These are phyloP conservation scores for Nelumbo lutea DNA, from an alignment of 164 flowering plant species.

Conservation along the genomic window DNA sequence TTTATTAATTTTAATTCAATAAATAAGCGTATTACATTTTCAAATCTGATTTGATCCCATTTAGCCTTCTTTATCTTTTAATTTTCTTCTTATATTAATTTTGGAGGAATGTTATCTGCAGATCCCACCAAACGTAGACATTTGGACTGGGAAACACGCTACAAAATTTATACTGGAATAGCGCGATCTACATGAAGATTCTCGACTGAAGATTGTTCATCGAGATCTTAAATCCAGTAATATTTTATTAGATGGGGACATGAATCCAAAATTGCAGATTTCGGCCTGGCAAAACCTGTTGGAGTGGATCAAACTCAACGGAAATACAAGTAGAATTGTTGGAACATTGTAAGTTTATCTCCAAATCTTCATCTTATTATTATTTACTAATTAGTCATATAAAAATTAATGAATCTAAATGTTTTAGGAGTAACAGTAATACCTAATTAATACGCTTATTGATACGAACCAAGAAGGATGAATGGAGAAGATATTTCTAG, in stretches of 20 bases:
- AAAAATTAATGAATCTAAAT: too few relatives aligned
- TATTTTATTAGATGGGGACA: not conserved
- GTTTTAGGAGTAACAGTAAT: too few relatives aligned
- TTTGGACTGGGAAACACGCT: not conserved
- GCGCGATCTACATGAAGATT: not conserved
- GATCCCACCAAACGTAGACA: not conserved
- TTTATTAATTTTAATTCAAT: too few relatives aligned
- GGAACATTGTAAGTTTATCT: not conserved
- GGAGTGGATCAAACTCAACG: not conserved
- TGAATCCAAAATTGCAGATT: not conserved
- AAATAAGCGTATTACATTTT: too few relatives aligned
- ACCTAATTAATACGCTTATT: too few relatives aligned
- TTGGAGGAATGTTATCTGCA: not conserved
- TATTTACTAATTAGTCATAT: too few relatives aligned
- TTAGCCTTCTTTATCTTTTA: not conserved
- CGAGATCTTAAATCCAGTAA: not conserved
- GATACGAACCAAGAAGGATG: too few relatives aligned
- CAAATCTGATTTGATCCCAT: too few relatives aligned
- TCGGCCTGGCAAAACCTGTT: not conserved
- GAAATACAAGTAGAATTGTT: not conserved
- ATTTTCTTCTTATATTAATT: not conserved
- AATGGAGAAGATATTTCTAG: too few relatives aligned
- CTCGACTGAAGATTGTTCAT: not conserved
- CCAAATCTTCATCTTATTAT: too few relatives aligned
- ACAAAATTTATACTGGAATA: not conserved